Conservation (phyloP, 129 eudicot genomes). For the Helianthus tuberosus region DNA sequence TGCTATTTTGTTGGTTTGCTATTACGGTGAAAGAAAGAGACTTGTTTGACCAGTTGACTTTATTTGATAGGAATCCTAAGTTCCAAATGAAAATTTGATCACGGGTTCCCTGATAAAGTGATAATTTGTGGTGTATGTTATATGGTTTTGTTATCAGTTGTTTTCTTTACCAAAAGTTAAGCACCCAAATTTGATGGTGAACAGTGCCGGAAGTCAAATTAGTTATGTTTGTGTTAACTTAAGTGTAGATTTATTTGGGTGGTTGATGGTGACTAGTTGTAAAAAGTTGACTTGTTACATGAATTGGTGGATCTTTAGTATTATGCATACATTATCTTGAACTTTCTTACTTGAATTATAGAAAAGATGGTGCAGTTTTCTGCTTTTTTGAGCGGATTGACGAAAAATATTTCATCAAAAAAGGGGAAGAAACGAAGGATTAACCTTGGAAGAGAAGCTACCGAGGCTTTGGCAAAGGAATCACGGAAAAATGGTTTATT, state of each 20-base stretch:
- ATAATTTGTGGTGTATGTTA: constrained; percentile 4
- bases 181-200: too few relatives aligned
- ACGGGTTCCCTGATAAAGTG: constrained; percentile 14
- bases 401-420: constrained; percentile 52
- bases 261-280: constrained; percentile 14
- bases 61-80: constrained; percentile 6
- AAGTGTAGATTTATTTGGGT: constrained; percentile 9
- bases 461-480: constrained; percentile 58
- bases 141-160: constrained; percentile 4
- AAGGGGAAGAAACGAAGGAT: constrained; percentile 47
- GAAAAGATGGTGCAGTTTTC: constrained; percentile 81
- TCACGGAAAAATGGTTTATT: constrained; percentile 65
- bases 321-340: background rate
- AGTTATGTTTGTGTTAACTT: background rate
- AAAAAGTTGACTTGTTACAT: constrained; percentile 3
- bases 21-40: constrained; percentile 27
- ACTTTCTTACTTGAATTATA: constrained; percentile 8
- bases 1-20: constrained; percentile 32
- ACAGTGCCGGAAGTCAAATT: constrained; percentile 17
- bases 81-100: constrained; percentile 32
- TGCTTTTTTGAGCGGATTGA: constrained; percentile 54
- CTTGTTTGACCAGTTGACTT: constrained; percentile 34
- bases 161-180: constrained; percentile 9
- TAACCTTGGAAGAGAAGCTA: constrained; percentile 64
- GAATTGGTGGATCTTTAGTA: constrained; percentile 14